phyloP scores from a whole-genome alignment of 2,329 filamentous ascomycete genomes.

The Exophiala lecanii-corni region DNA sequence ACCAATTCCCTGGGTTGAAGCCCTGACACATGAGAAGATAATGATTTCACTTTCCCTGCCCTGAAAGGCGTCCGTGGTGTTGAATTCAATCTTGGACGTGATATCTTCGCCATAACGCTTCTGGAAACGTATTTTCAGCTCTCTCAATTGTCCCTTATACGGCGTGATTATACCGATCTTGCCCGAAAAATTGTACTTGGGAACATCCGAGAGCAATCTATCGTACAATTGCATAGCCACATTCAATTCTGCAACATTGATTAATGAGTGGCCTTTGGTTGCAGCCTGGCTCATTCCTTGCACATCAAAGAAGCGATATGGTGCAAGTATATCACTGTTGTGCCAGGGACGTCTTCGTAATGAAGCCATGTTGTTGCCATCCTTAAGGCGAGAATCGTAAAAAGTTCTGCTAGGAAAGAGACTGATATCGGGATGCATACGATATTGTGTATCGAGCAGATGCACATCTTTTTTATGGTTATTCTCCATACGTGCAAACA shows the following conservation, averaged over 20 bases:
- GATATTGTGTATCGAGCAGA: constrained; percentile 94
- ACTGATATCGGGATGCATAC: constrained; percentile 98
- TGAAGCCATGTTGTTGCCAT: constrained; percentile 76
- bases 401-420: constrained; percentile 84
- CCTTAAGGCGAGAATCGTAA: constrained; percentile 81
- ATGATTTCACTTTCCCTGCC: constrained; percentile 96
- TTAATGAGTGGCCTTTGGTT: constrained; percentile 78
- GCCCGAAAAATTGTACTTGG: constrained; percentile 63
- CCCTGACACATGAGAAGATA: constrained; percentile 97
- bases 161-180: constrained; percentile 97
- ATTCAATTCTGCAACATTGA: constrained; percentile 82
- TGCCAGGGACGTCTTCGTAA: constrained; percentile 84
- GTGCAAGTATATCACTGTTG: constrained; percentile 70
- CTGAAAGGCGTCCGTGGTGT: constrained; percentile 97
- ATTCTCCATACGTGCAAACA: constrained; percentile 97
- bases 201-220: constrained; percentile 69
- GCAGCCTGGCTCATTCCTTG: constrained; percentile 78
- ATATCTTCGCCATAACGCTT: constrained; percentile 70
- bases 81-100: constrained; percentile 82
- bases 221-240: constrained; percentile 82
- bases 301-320: constrained; percentile 97
- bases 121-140: constrained; percentile 71
- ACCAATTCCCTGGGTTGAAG: constrained; percentile 87
- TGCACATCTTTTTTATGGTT: constrained; percentile 86
- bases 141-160: constrained; percentile 86